A percentile compares a stretch with the other conserved stretches of the same genome.
These are phyloP conservation scores for Ramularia collo-cygni DNA, from an alignment of 2,329 filamentous ascomycete genomes.

Conservation along the genomic window DNA sequence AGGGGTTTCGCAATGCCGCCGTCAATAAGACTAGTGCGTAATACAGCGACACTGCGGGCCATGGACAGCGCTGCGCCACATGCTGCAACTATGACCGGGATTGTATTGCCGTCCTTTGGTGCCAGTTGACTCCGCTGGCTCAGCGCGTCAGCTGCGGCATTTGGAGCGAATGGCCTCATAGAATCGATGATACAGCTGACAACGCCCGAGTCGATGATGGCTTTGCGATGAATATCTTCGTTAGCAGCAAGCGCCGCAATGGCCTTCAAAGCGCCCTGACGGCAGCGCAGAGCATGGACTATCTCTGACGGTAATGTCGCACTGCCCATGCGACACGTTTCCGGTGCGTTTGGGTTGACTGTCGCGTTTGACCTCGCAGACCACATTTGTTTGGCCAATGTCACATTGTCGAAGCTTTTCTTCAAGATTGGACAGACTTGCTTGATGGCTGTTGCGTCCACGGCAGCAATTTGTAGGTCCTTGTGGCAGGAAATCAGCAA, in stretches of 20 bases:
- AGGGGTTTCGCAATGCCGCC: slow-evolving; percentile 72
- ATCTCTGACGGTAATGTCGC: slow-evolving; percentile 56
- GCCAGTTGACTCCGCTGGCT: slow-evolving; percentile 29
- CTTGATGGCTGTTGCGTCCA: slow-evolving; percentile 60
- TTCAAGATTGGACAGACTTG: slow-evolving; percentile 59
- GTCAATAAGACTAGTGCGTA: slow-evolving; percentile 83
- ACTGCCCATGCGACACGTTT: slow-evolving; percentile 47
- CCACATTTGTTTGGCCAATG: slow-evolving; percentile 50
- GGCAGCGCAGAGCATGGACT: slow-evolving; percentile 64
- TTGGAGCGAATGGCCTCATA: slow-evolving; percentile 52
- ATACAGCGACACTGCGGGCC: slow-evolving; percentile 73
- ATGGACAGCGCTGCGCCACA: slow-evolving; percentile 76
- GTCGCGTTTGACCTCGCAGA: slow-evolving; percentile 34
- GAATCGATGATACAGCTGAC: slow-evolving; percentile 79
- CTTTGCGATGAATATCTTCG: slow-evolving; percentile 77
- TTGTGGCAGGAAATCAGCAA: slow-evolving; percentile 72
- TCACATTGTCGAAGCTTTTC: slow-evolving; percentile 56
- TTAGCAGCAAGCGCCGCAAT: slow-evolving; percentile 74
- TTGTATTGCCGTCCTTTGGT: slow-evolving; percentile 66
- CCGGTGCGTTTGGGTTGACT: slow-evolving; percentile 8
- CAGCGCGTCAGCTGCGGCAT: slow-evolving; percentile 21
- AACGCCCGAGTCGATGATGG: slow-evolving; percentile 73
- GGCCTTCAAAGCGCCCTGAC: slow-evolving; percentile 70
- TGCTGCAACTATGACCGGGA: slow-evolving; percentile 72
- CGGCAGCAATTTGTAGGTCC: slow-evolving; percentile 72